Percentiles rank a stretch among this genome's conserved stretches.
Conservation (phyloP, 2,329 filamentous ascomycete genomes). For the Tothia fuscella region DNA sequence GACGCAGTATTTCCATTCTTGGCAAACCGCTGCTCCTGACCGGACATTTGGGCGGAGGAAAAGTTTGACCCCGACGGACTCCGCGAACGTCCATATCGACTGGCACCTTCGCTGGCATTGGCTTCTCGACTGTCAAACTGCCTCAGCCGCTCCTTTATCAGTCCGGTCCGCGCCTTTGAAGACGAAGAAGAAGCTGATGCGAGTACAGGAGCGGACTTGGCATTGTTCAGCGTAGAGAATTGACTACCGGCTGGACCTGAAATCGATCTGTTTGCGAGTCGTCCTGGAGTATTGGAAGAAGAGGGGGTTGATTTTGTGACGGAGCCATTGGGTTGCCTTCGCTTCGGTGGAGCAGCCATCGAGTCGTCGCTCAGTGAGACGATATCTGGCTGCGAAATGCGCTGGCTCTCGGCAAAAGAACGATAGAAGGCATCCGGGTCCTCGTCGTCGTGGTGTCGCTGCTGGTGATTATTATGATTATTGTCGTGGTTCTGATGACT, state of each 20-base stretch:
- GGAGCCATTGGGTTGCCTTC: conserved; percentile 3
- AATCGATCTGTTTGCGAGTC: conserved; percentile 3
- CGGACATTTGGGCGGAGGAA: too few species aligned
- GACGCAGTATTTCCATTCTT: background rate
- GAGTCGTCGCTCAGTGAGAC: conserved; percentile 6
- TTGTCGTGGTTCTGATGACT: too few species aligned
- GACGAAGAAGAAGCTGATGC: conserved; percentile 4
- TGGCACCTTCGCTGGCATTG: background rate
- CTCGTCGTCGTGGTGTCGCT: conserved; percentile 4
- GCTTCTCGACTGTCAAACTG: conserved; percentile 9
- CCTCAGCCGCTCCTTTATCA: conserved; percentile 9
- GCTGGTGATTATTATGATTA: too few species aligned
- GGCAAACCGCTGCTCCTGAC: too few species aligned
- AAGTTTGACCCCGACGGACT: conserved; percentile 1
- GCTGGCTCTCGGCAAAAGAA: conserved; percentile 10
- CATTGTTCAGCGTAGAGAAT: background rate
- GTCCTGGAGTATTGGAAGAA: background rate
- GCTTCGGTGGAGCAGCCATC: conserved; percentile 6
- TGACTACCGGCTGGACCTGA: background rate
- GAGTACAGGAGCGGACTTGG: conserved; percentile 8
- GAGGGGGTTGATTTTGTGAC: conserved; percentile 3
- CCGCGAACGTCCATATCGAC: background rate
- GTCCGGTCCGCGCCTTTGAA: background rate
- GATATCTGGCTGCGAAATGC: conserved; percentile 18
- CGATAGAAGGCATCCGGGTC: conserved; percentile 14